Evolutionary conservation across 805 yeast genomes (phyloP), one percentile per base, ranked within the genome.

Genomic region (Grigorovia transvaalensis): DNA sequence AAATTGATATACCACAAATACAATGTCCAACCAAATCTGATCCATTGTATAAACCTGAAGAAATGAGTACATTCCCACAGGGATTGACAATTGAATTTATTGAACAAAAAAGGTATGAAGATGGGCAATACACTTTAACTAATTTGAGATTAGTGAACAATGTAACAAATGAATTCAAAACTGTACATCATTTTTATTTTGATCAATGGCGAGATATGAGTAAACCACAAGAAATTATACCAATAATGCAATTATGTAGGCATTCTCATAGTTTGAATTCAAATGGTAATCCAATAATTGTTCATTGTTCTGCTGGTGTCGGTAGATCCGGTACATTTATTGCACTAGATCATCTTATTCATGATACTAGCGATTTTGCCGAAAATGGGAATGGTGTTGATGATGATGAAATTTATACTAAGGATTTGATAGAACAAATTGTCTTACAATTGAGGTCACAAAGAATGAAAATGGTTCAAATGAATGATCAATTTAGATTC

Each of bases 221-320:
- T 15, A 80, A 81, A 13, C 81, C 88, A 1, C 68, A 66, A 19
- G 71, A 69, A 17, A 56, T 72, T 45, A 55, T 65, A 1, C 68
- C 72, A 0, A 61, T 73, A 1, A 57, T 68, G 54, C 47, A 60
- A 11, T 51, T 73, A 33, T 62, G 67, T 40, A 54, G 55, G 4
- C 63, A 67, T 18, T 64, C 67, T 0, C 66, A 66, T 43, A 53
- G 56, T 1, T 53, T 70, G 27, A 67, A 67, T 46, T 54, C 59
- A 8, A 44, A 50, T 1, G 61, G 57, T 2, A 66, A 62, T 46
- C 91, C 93, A 19, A 73, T 82, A 1, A 70, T 89, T 45, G 86
- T 85, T 19, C 99, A 93, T 64, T 93, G 99, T 61, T 88, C 96
- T 5, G 99, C 99, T 0, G 99, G 99, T 0, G 91, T 95, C 54